These are phyloP conservation scores for Cudoniella acicularis DNA, from an alignment of 495 filamentous ascomycete genomes.

Conservation along the genomic window DNA sequence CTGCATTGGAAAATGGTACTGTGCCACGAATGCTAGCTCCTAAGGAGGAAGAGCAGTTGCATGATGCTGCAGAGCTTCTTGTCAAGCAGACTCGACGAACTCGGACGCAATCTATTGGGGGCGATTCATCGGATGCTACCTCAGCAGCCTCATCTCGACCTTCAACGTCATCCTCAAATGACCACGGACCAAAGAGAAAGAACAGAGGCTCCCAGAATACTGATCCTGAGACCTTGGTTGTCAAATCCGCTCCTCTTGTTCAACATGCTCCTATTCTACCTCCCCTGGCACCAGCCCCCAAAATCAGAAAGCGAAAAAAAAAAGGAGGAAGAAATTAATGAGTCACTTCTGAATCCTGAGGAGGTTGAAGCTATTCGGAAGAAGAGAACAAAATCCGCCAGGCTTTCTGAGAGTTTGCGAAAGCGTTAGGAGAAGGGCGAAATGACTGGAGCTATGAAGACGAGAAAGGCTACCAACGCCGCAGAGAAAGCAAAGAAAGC, in stretches of 20 bases:
- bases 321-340: neutral
- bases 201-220: neutral
- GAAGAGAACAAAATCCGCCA: neutral
- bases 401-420: neutral
- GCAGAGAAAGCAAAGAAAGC: slow-evolving; percentile 49
- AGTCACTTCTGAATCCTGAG: neutral
- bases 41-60: neutral
- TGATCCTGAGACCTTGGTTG: neutral
- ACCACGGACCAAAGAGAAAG: neutral
- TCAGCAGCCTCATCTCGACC: neutral
- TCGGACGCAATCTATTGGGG: neutral
- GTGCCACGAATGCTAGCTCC: neutral
- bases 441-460: slow-evolving; percentile 45
- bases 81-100: neutral
- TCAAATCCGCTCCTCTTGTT: neutral
- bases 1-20: neutral
- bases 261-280: neutral
- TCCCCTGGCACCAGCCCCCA: neutral
- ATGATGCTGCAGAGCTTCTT: neutral
- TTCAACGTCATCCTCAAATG: neutral
- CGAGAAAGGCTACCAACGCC: slow-evolving; percentile 45
- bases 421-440: slow-evolving; percentile 43
- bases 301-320: neutral
- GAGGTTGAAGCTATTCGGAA: neutral
- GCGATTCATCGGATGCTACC: neutral